These are phyloP conservation scores for Multifurca ochricompacta DNA, from an alignment of 768 basidiomycete genomes.

Conservation along the genomic window DNA sequence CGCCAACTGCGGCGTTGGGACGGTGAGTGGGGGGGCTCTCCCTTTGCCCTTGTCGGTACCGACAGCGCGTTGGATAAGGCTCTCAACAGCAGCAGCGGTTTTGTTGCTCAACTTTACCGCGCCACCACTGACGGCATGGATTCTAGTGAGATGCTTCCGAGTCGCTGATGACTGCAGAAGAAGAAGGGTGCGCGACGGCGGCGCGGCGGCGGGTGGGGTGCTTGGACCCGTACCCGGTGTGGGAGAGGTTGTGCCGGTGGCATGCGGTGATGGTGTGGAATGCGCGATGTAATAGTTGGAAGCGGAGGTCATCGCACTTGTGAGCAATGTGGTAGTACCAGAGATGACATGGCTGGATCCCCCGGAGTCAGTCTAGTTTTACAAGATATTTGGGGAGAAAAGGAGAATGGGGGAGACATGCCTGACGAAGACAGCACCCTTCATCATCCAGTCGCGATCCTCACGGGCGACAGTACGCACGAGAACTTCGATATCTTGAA, in stretches of 20 bases:
- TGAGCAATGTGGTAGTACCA: conserved; percentile 17
- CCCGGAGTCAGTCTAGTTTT: not conserved
- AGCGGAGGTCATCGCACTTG: conserved; percentile 17
- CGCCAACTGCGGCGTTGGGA: not conserved
- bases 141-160: conserved; percentile 8
- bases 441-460: conserved; percentile 20
- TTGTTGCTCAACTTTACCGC: conserved; percentile 19
- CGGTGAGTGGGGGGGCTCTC: not conserved
- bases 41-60: conserved; percentile 6
- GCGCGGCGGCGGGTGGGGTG: not conserved
- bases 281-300: conserved; percentile 18
- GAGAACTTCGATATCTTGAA: conserved; percentile 14
- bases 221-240: not conserved
- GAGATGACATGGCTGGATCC: conserved; percentile 18
- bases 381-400: not conserved
- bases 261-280: conserved; percentile 12
- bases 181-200: conserved; percentile 18
- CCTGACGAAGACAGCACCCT: conserved; percentile 18
- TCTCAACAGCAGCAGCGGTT: conserved; percentile 10
- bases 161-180: conserved; percentile 21
- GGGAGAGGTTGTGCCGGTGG: not conserved
- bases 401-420: not conserved
- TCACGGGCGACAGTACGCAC: conserved; percentile 20
- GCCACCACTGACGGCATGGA: conserved; percentile 16
- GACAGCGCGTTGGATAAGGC: conserved; percentile 3